phyloP scores from a whole-genome alignment of 345 rosid species.

The Limnanthes douglasii region DNA sequence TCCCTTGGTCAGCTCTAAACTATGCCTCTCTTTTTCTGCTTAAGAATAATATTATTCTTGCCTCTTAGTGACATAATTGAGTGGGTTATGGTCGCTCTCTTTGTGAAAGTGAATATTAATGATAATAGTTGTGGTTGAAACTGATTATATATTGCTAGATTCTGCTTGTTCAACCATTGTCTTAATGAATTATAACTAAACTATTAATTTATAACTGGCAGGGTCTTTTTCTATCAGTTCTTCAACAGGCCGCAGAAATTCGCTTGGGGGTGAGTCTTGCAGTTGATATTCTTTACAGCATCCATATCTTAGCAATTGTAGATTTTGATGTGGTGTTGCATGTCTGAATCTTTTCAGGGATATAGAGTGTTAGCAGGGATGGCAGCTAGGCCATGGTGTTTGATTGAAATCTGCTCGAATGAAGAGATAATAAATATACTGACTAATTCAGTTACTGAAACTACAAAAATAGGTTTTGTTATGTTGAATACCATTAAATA shows the following conservation, averaged over 20 bases:
- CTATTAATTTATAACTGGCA: conserved; percentile 15
- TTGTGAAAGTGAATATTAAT: too few species aligned
- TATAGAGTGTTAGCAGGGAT: conserved; percentile 61
- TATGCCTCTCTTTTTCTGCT: background rate
- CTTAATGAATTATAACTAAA: too few species aligned
- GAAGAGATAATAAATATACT: conserved; percentile 50
- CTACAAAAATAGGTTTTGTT: conserved; percentile 70
- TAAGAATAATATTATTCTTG: too few species aligned
- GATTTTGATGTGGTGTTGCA: conserved; percentile 7
- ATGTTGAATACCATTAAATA: background rate
- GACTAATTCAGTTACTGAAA: conserved; percentile 51
- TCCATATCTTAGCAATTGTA: too few species aligned
- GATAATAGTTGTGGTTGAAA: too few species aligned
- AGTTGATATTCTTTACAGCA: too few species aligned
- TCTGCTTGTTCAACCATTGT: too few species aligned
- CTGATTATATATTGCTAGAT: too few species aligned
- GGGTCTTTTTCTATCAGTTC: conserved; percentile 64
- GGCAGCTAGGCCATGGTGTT: conserved; percentile 77
- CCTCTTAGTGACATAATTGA: too few species aligned
- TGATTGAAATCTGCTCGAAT: conserved; percentile 65
- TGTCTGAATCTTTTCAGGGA: conserved; percentile 43
- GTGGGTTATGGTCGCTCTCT: too few species aligned
- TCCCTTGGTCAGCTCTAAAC: conserved; percentile 47
- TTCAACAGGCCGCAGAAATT: conserved; percentile 68
- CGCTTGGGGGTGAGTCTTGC: conserved; percentile 50